Evolutionary conservation across 83 land plant species (phyloP), one percentile per base, ranked within the genome.

Genomic region (Thuja plicata): DNA sequence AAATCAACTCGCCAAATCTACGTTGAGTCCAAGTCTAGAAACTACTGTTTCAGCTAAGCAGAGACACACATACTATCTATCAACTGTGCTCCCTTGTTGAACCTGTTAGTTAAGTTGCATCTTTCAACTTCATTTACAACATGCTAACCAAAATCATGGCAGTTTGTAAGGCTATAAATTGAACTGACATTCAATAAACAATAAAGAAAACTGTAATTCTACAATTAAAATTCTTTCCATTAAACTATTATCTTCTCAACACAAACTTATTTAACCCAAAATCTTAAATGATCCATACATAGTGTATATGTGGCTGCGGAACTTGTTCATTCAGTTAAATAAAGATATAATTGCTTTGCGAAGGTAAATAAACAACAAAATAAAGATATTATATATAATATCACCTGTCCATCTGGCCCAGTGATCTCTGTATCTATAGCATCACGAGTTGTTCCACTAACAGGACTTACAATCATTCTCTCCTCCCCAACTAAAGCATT

Each of bases 361-460:
- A 8, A 40, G 46, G 52, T 46, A 46, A 83, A 48, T 46, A 46
- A n/a, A 46, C 48, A n/a, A 48, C 34, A 87, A 87, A 24, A 43
- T 77, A 16, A 32, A 2, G 5, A 76, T 70, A 77, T 83, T 19
- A 55, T 87, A 46, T 43, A 32, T 27, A 19, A 35, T 76, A 24
- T 24, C 89, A 97, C 97, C 96, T 96, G 91, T 57, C 99, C 99
- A 91, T 95, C 94, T 62, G 94, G 93, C 37, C 93, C 96, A 13
- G 89, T 94, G 91, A 94, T 92, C 90, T 97, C 99, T 37, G 97
- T 97, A 88, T 98, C 99, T 85, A 96, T 96, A 74, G 99, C 99
- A 93, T 98, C 99, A 62, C 99, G 97, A 2, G 99, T 98, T 34
- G 99, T 98, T 50, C 99, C 99, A 91, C 99, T 98, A 83, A 98